Evolutionary conservation across 2,329 filamentous ascomycete genomes (phyloP).

Genomic region (Cadophora luteo-olivacea): DNA sequence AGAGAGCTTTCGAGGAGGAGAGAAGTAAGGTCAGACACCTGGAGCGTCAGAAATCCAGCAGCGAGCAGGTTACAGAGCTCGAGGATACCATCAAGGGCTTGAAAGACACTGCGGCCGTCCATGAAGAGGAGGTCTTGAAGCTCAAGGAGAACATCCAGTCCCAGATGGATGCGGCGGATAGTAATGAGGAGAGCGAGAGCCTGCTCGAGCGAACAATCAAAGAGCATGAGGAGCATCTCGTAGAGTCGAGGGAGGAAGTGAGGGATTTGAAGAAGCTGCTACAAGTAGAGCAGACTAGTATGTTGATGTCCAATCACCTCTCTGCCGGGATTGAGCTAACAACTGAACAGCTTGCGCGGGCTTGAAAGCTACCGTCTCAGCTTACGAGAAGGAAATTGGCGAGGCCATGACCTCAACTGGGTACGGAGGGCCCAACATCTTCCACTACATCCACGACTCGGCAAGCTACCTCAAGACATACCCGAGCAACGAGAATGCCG

Average conservation of each 20-base stretch:
- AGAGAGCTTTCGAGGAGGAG: not conserved
- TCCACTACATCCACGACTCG: not conserved
- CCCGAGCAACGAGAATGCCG: not conserved
- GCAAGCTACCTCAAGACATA: not conserved
- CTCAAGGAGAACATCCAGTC: not conserved
- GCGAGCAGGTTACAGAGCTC: not conserved
- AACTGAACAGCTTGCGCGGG: not conserved
- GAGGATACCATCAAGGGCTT: not conserved
- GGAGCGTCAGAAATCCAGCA: not conserved
- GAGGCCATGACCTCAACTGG: not conserved
- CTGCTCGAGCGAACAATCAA: not conserved
- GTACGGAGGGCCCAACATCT: not conserved
- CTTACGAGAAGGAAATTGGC: not conserved
- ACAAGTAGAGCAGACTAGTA: not conserved
- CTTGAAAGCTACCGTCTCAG: not conserved
- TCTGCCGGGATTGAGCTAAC: not conserved
- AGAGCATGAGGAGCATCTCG: not conserved
- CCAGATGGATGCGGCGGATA: not conserved
- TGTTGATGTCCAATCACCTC: not conserved
- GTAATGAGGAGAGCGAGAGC: not conserved
- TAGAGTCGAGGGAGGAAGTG: not conserved
- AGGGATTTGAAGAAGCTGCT: not conserved
- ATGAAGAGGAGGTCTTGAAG: not conserved
- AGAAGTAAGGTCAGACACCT: not conserved
- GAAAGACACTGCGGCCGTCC: not conserved